Conservation (phyloP, 2,329 filamentous ascomycete species). For the Arthrobotrys pseudoclavata region DNA sequence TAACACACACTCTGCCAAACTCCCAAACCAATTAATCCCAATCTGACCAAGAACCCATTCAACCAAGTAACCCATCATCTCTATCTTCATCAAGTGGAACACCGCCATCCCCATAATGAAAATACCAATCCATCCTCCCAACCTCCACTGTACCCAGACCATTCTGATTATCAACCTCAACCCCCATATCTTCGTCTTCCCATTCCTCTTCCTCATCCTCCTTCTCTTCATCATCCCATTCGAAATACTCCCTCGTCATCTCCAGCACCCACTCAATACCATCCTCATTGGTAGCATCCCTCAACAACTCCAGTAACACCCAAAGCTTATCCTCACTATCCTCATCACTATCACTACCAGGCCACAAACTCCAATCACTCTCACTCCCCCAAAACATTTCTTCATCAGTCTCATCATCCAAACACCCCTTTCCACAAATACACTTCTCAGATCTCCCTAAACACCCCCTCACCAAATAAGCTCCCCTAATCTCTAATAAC, state of each 20-base stretch:
- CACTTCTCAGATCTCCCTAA: neutral
- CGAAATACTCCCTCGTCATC: too few species aligned
- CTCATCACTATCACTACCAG: too few species aligned
- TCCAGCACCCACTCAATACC: too few species aligned
- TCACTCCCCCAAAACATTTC: neutral
- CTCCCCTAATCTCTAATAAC: neutral
- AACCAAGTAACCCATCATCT: slow-evolving; percentile 1
- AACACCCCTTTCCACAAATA: neutral
- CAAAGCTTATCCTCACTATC: neutral
- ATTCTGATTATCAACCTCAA: neutral
- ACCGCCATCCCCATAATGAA: neutral
- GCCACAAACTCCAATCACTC: too few species aligned
- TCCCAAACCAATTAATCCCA: too few species aligned
- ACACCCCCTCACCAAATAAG: neutral
- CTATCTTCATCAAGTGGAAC: neutral
- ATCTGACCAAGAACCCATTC: neutral
- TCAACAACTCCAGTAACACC: neutral
- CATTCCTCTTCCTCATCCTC: neutral
- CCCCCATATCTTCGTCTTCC: too few species aligned
- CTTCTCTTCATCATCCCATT: too few species aligned
- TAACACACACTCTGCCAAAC: too few species aligned
- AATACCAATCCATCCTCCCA: neutral
- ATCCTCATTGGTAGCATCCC: neutral
- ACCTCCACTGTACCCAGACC: neutral
- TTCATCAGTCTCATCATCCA: neutral